phyloP scores from a whole-genome alignment of 148 eudicot genomes.

The Camellia japonica region DNA sequence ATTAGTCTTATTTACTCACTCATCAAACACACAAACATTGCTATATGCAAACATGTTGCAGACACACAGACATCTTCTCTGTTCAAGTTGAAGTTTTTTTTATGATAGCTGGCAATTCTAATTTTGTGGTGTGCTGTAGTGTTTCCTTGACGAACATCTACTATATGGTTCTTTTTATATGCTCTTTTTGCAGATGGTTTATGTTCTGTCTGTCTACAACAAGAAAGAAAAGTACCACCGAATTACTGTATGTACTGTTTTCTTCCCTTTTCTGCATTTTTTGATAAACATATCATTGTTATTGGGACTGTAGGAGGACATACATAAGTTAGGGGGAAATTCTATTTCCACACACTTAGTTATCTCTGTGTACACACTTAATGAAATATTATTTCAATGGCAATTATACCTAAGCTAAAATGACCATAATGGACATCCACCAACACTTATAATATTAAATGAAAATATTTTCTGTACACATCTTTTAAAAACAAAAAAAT shows the following conservation, averaged over 20 bases:
- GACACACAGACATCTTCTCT: not conserved
- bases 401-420: no score
- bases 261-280: not conserved
- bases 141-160: not conserved
- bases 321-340: not conserved
- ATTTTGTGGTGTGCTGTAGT: not conserved
- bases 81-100: not conserved
- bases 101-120: not conserved
- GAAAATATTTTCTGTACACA: no score
- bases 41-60: not conserved
- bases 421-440: no score
- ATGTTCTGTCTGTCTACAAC: constrained; percentile 91
- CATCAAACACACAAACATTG: not conserved
- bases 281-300: not conserved
- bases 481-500: no score
- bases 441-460: no score
- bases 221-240: constrained; percentile 93
- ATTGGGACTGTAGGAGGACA: not conserved
- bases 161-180: not conserved
- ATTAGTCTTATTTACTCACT: constrained; percentile 5
- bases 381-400: no score
- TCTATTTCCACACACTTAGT: no score
- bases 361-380: no score
- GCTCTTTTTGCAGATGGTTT: constrained; percentile 76
- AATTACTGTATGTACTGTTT: constrained; percentile 61